phyloP scores from a whole-genome alignment of 164 flowering plant species.

The Kingdonia uniflora region DNA sequence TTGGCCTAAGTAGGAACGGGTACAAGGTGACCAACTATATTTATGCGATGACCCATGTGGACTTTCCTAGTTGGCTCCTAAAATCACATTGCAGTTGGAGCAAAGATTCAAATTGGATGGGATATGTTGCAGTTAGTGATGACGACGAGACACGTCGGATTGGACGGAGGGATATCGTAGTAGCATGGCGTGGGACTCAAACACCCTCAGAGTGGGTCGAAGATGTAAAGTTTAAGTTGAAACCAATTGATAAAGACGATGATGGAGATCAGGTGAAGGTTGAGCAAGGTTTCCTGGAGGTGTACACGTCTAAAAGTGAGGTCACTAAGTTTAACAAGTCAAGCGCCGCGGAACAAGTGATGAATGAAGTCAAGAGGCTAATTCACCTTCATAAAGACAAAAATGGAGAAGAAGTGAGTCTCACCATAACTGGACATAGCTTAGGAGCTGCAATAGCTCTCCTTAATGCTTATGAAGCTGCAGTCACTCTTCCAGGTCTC shows the following conservation, averaged over 20 bases:
- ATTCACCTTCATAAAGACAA: constrained; percentile 19
- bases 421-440: constrained; percentile 70
- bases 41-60: constrained; percentile 53
- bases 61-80: constrained; percentile 44
- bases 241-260: constrained; percentile 19
- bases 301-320: constrained; percentile 40
- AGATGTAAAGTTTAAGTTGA: constrained; percentile 30
- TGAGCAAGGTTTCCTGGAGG: constrained; percentile 43
- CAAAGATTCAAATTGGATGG: constrained; percentile 70
- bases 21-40: constrained; percentile 45
- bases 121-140: constrained; percentile 51
- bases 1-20: constrained; percentile 33
- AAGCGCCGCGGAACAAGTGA: constrained; percentile 54
- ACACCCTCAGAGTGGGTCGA: constrained; percentile 49
- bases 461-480: constrained; percentile 47
- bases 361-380: constrained; percentile 34
- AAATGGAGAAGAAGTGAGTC: constrained; percentile 43
- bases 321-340: constrained; percentile 37
- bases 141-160: constrained; percentile 34
- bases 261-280: constrained; percentile 29
- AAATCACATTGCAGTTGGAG: constrained; percentile 38
- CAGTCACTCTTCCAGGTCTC: constrained; percentile 18
- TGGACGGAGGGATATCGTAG: constrained; percentile 62
- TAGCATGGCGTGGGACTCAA: constrained; percentile 66
- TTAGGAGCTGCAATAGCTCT: constrained; percentile 62